Percentiles rank a stretch among this genome's conserved stretches.
These are phyloP conservation scores for Funneliformis geosporum DNA, from an alignment of 192 early-diverging fungal genomes.

Conservation along the genomic window DNA sequence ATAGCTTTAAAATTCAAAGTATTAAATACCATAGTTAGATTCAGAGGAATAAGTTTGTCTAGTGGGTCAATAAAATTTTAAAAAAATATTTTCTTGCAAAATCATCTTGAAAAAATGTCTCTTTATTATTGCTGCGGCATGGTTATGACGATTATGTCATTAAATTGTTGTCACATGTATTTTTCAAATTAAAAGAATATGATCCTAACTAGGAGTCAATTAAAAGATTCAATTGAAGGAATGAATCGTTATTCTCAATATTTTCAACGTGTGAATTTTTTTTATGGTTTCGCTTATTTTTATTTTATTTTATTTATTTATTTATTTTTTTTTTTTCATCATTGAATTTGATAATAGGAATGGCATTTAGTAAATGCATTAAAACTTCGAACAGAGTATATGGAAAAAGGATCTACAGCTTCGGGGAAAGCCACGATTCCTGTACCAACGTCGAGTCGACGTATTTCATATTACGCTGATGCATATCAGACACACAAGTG, in stretches of 20 bases:
- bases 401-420: slow-evolving; percentile 57
- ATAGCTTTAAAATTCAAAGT: neutral
- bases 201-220: neutral
- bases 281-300: no score
- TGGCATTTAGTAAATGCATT: neutral
- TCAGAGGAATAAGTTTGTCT: slow-evolving; percentile 1
- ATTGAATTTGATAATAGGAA: slow-evolving; percentile 46
- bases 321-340: slow-evolving; percentile 18
- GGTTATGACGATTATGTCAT: slow-evolving; percentile 13
- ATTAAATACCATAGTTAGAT: neutral
- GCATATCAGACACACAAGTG: slow-evolving; percentile 69
- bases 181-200: neutral
- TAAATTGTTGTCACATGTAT: slow-evolving; percentile 11
- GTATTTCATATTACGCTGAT: slow-evolving; percentile 64
- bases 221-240: neutral
- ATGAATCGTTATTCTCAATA: no score
- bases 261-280: neutral
- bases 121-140: neutral
- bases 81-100: neutral
- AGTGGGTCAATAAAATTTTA: slow-evolving; percentile 6
- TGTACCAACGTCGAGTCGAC: slow-evolving; percentile 82
- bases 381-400: neutral
- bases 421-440: slow-evolving; percentile 90
- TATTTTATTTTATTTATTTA: neutral
- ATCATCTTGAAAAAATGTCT: slow-evolving; percentile 11